Conservation (phyloP, 345 rosid species). For the Mangifera indica region DNA sequence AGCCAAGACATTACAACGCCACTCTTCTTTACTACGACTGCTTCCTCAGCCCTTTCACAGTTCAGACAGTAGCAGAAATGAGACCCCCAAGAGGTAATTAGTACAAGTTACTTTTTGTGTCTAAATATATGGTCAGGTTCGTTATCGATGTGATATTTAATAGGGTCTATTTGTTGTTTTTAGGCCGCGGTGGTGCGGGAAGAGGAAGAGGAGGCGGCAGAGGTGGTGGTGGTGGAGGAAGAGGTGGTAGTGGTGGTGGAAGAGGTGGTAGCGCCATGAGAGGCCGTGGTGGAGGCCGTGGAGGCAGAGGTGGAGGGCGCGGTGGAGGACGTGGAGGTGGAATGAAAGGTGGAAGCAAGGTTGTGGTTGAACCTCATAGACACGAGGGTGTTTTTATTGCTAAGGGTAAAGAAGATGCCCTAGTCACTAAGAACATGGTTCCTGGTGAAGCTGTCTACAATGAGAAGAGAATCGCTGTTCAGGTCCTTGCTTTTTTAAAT, state of each 20-base stretch:
- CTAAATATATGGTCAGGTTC: not conserved
- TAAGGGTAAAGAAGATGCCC: constrained; percentile 92
- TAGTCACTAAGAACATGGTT: constrained; percentile 85
- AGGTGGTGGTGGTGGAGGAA: constrained; percentile 43
- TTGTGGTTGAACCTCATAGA: constrained; percentile 82
- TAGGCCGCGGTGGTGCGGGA: constrained; percentile 52
- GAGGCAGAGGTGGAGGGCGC: constrained; percentile 47
- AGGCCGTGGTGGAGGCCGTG: constrained; percentile 46
- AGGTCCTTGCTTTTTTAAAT: constrained; percentile 36
- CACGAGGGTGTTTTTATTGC: constrained; percentile 86
- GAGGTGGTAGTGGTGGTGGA: constrained; percentile 40
- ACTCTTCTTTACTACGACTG: not conserved
- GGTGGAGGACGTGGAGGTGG: constrained; percentile 63
- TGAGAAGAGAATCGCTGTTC: constrained; percentile 86
- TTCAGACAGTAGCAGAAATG: constrained; percentile 23
- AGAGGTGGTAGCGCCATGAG: constrained; percentile 46
- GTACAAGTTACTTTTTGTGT: not conserved
- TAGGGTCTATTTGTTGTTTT: constrained; percentile 1
- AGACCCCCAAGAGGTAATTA: constrained; percentile 47
- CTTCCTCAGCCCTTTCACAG: not conserved
- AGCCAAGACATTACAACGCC: not conserved
- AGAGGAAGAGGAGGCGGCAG: constrained; percentile 50
- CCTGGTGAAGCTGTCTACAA: constrained; percentile 96
- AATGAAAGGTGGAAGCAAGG: constrained; percentile 89
- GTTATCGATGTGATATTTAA: not conserved